Base-by-base conservation (phyloP, 2,329 filamentous ascomycete genomes). In the Coniochaeta ligniaria region DNA sequence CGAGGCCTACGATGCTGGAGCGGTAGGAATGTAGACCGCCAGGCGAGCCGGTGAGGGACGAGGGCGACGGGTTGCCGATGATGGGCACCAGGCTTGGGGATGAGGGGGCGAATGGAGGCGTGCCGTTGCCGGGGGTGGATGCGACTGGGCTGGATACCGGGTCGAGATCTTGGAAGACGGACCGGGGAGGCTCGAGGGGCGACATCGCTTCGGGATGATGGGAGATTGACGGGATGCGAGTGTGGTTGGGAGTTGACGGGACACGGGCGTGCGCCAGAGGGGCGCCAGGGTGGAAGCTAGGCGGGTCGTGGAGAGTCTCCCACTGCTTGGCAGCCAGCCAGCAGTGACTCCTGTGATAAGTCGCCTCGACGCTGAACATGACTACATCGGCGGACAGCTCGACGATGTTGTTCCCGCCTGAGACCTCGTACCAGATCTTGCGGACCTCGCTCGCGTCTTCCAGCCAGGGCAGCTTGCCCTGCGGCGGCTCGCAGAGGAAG, bases 401-500 rank as follows among this genome's bases (percentile, higher is more conserved):
- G 31, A 86, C 83, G 35, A 83, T 71, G 9, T 79, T 80, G 24
- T 70, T 66, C 35, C 81, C 80, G 20, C 89, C 91, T 2, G 89
- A 86, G 6, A 90, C 84, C 65, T 89, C 84, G 72, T 90, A 91
- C 89, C 89, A 91, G 68, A 86, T 85, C 75, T 86, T 86, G 66
- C 83, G 82, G 16, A 88, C 82, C 56, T 84, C 77, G 36, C 80
- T 78, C 41, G 84, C 83, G 59, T 89, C 88, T 60, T 85, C 83
- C 54, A 87, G 79, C 91, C 91, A 95, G 0, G 91, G 90, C 0
- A 85, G 80, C 60, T 87, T 86, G 20, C 87, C 88, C 68, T 89
- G 83, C 0, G 90, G 87, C 4, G 89, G 85, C 69, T 91, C 82
- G 72, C 90, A 93, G 31, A 94, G 78, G 76, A 94, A 95, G 74